Base-by-base conservation (phyloP, 768 basidiomycete genomes). In the Omphalotus guepiniiformis region DNA sequence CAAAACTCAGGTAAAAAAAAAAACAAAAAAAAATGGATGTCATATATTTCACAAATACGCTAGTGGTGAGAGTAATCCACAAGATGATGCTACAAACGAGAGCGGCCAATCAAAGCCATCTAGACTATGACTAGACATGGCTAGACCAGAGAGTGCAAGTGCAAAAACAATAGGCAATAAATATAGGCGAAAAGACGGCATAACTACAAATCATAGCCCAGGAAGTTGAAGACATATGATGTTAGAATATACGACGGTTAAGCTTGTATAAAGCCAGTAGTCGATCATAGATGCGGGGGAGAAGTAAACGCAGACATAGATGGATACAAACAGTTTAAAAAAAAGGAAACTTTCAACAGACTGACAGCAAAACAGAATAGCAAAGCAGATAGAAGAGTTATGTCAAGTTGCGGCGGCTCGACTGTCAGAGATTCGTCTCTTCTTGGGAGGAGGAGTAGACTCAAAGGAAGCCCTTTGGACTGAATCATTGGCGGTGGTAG, bases 361-460 rank as follows among this genome's bases (percentile, higher is more conserved):
- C 66, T n/a, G n/a, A 38, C 66, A 63, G 68, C 69, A 68, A 64
- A 62, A 53, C 48, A 42, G 44, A 32, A 34, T 30, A 12, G 48
- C 50, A 50, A 44, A 50, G 44, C 48, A 59, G 49, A 49, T 54
- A 50, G 51, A 48, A 42, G 34, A 39, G 32, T 53, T 25, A 23
- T 16, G 47, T 49, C 7, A n/a, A 32, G 30, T n/a, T 52, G 51
- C 32, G 45, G 44, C 39, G 19, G 42, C 46, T 55, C 53, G 30
- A 39, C 38, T 35, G 52, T 50, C 43, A 51, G 57, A 46, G 39
- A 25, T 42, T 42, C 46, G 25, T 39, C 39, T 16, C n/a, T 39
- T 44, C 46, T 50, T 39, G 52, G 53, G 48, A 40, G 52, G 48
- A n/a, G 51, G 36, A 27, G 45, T 52, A 49, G 55, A 52, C 34